Base-by-base conservation (phyloP, 75 land plant genomes). In the Pinus taeda region DNA sequence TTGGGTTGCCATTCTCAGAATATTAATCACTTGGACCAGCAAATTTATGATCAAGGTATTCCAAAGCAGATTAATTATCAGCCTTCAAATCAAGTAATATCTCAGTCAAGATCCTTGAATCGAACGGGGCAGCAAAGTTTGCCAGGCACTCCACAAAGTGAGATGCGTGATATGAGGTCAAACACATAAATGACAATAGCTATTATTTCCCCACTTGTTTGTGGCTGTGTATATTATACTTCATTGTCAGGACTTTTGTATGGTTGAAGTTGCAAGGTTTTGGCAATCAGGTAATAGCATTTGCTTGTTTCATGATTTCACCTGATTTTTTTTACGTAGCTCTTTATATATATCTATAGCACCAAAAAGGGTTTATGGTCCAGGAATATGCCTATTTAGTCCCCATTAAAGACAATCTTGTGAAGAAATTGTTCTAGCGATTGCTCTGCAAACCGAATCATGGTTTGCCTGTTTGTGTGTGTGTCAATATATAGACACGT, bases 81-180 rank as follows among this genome's bases (percentile, higher is more conserved):
- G 65, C 58, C 86, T 42, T 26, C 80, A 55, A 78, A 75, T 73
- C 79, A 70, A 24, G 71, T 77, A 56, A 73, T 78, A 33, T 77
- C 85, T 13, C 86, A 84, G 26, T 66, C 86, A 22, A 84, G 77
- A 42, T 82, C 84, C 53, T 75, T 84, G 37, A 84, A 84, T 58
- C 84, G 83, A 45, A 65, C 80, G 49, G 71, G 83, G 72, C 83
- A 78, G 76, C 83, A 82, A 66, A 82, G 85, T 67, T 74, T 84
- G 62, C 86, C 86, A 42, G 86, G 86, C 58, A 84, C 86, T 57
- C 86, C 86, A 59, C 86, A 84, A 73, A 84, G 86, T 55, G 86
- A 84, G 76, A 84, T 84, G 76, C 81, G 86, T 77, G 86, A 84
- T 65, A 74, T 84, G 76, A 77, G 86, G 72, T 77, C 86, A 33